Evolutionary conservation across 495 filamentous ascomycete species (phyloP), one percentile per base, ranked within the genome.

Genomic region (Penicillium bialowiezense): DNA sequence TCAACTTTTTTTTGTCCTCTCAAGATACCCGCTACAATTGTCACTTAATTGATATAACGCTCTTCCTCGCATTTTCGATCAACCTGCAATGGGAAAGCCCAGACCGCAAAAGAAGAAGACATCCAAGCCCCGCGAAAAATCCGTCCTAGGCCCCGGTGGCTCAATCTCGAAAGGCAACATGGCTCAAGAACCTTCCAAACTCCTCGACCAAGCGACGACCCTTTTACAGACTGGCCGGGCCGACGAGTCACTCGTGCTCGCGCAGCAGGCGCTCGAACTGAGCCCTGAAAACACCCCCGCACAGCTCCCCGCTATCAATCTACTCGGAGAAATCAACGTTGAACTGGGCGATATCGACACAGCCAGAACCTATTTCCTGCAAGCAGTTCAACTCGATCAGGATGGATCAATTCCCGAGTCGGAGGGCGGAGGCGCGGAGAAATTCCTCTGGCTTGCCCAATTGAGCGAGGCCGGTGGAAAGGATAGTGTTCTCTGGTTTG

Each of bases 391-490:
- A 7, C 67, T 88, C 9, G 95, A 97, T 63, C 80, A 83, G 6
- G 79, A 85, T 44, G 92, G 92, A 3, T 65, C 60, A 34, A 66
- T 77, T 44, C 72, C 79, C 3, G 75, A 82, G 44, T 71, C 75
- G 3, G 72, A 82, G 36, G 90, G 89, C 14, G 89, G 88, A 7
- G 95, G 91, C 0, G 82, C 91, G 0, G 93, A 97, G 59, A 97
- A 96, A 67, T 97, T 97, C 63, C 71, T 99, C 1, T 97, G 90
- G 84, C 76, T 97, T 20, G 93, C 95, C 36, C 95, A 99, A 68
- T 77, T 99, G 62, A 88, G 85, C 64, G 88, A 93, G 43, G 79
- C 88, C 44, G 93, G 93, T 31, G 95, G 93, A 3, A 60, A 76
- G 44, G 87, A 89, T 51, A 95, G 90, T 59, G 85, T 97, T 28